These are phyloP conservation scores for Cyamopsis tetragonoloba DNA, from an alignment of 306 rosid species.

Conservation along the genomic window DNA sequence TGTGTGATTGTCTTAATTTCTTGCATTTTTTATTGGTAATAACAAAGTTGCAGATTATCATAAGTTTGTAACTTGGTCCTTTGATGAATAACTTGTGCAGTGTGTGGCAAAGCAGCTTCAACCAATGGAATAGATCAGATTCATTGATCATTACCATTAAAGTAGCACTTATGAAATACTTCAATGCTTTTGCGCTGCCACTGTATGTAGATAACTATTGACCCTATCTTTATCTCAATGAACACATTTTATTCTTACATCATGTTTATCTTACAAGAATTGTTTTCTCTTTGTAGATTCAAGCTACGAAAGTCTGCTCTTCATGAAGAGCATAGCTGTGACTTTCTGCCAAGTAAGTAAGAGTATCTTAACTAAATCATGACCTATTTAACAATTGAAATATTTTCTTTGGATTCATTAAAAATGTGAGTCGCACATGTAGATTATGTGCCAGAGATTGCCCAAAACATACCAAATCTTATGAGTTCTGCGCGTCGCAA, in stretches of 20 bases:
- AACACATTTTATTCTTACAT: background rate
- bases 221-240: constrained; percentile 5
- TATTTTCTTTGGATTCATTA: background rate
- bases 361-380: background rate
- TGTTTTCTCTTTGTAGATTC: constrained; percentile 42
- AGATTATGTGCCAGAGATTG: constrained; percentile 40
- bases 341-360: constrained; percentile 52
- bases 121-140: constrained; percentile 27
- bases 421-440: constrained; percentile 20
- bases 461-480: constrained; percentile 19
- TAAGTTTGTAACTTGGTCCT: constrained; percentile 5
- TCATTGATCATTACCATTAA: constrained; percentile 36
- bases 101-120: constrained; percentile 52
- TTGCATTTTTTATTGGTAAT: background rate
- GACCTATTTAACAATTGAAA: background rate
- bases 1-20: background rate
- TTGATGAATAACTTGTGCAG: constrained; percentile 46
- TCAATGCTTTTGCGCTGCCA: constrained; percentile 38
- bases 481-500: constrained; percentile 47
- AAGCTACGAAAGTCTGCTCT: constrained; percentile 25
- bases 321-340: constrained; percentile 29
- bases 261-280: constrained; percentile 25
- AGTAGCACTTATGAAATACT: constrained; percentile 40
- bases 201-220: constrained; percentile 40
- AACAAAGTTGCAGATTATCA: background rate